Evolutionary conservation across 441 rosid genomes (phyloP).

Genomic region (Adansonia gregorii): DNA sequence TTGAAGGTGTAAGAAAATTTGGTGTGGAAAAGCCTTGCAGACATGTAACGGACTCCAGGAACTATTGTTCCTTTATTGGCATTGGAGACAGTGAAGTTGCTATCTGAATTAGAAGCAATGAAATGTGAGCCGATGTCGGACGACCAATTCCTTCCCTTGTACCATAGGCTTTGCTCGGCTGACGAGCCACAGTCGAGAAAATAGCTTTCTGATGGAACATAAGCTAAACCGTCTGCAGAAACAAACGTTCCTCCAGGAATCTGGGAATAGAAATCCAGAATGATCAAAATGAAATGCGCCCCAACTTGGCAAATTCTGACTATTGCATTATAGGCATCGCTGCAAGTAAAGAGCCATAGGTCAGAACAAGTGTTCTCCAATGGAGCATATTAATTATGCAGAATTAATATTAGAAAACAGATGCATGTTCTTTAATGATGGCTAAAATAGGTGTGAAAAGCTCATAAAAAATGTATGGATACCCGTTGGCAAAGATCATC

Average conservation of each 20-base stretch:
- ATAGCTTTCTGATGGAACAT: not conserved
- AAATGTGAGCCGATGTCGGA: not conserved
- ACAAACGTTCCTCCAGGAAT: not conserved
- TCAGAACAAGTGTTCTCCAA: not conserved
- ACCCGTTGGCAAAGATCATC: not conserved
- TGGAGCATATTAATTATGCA: not conserved
- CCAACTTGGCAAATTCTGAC: not conserved
- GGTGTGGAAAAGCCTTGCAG: not conserved
- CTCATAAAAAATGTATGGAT: not conserved
- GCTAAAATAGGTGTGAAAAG: not conserved
- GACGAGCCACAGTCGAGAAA: slow-evolving; percentile 13
- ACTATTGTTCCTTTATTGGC: not conserved
- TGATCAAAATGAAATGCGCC: not conserved
- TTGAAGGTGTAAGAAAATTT: not conserved
- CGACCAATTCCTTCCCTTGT: not conserved
- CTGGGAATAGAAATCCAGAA: not conserved
- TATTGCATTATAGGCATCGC: not conserved
- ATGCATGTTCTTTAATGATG: not conserved
- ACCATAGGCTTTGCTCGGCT: not conserved
- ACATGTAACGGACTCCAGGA: not conserved
- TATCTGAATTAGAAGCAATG: not conserved
- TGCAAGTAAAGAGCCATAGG: not conserved
- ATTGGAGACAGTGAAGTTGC: not conserved
- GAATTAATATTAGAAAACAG: not conserved
- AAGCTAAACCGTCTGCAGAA: not conserved